A percentile compares a stretch with the other conserved stretches of the same genome.
phyloP scores from a whole-genome alignment of 2,329 filamentous ascomycete species.

The Sclerotinia sclerotiorum region DNA sequence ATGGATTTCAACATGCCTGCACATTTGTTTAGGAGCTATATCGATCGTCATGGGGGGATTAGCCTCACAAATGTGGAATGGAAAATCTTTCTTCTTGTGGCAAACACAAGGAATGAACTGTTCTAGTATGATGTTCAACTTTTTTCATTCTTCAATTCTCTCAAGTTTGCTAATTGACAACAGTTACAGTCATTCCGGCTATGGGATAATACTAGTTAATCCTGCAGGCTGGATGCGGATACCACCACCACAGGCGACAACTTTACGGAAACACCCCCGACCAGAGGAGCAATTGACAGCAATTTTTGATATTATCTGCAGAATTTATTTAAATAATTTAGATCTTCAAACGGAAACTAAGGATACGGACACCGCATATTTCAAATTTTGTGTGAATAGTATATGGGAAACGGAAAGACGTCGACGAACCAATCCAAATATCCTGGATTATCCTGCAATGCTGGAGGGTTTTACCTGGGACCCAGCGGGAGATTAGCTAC shows the following conservation, averaged over 20 bases:
- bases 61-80: conserved; percentile 3
- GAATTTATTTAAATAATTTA: background rate
- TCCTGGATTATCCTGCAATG: background rate
- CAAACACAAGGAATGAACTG: conserved; percentile 7
- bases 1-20: conserved; percentile 8
- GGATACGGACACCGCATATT: background rate
- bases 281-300: background rate
- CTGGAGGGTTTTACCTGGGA: background rate
- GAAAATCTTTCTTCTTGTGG: conserved; percentile 15
- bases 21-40: conserved; percentile 12
- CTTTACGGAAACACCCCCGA: background rate
- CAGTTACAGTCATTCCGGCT: background rate
- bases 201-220: background rate
- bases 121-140: background rate
- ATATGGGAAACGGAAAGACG: background rate
- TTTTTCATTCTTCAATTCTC: background rate
- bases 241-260: background rate
- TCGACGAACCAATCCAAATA: no score
- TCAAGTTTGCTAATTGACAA: background rate
- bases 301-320: conserved; percentile 3
- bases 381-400: background rate
- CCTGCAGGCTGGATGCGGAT: background rate
- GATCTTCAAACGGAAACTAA: background rate
- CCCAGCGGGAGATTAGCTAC: background rate
- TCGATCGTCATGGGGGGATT: conserved; percentile 7